Percentiles rank a stretch among this genome's conserved stretches.
phyloP scores from a whole-genome alignment of 345 rosid species.

The Hibiscus tridactylites region DNA sequence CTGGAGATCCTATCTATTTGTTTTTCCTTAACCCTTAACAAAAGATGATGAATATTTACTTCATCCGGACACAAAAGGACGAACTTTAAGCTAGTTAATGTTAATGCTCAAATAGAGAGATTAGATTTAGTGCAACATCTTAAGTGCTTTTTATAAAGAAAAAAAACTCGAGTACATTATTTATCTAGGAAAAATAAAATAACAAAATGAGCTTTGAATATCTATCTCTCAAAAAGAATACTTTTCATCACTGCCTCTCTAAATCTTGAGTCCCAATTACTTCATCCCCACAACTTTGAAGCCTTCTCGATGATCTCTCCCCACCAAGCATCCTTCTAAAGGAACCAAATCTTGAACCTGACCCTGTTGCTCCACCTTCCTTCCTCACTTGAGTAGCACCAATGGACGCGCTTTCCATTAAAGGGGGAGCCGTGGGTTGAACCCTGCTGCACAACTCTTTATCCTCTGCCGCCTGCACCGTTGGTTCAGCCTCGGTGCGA shows the following conservation, averaged over 20 bases:
- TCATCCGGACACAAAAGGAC: no score
- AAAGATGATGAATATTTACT: no score
- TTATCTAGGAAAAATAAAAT: background rate
- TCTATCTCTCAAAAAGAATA: background rate
- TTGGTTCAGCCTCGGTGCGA: constrained; percentile 32
- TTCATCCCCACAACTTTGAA: constrained; percentile 11
- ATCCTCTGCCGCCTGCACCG: constrained; percentile 2
- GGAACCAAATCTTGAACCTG: constrained; percentile 19
- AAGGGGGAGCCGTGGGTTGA: constrained; percentile 14
- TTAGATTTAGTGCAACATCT: background rate
- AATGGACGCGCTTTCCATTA: background rate
- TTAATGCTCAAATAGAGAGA: background rate
- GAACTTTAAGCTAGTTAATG: background rate
- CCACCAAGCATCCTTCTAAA: constrained; percentile 18
- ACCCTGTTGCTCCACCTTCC: constrained; percentile 2
- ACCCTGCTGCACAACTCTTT: background rate
- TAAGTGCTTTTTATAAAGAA: background rate
- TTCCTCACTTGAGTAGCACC: background rate
- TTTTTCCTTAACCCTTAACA: no score
- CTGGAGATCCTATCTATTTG: no score
- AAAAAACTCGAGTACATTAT: background rate
- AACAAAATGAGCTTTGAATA: background rate
- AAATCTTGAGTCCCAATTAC: background rate
- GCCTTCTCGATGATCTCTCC: constrained; percentile 23
- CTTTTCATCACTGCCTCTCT: constrained; percentile 4